Percentiles rank a stretch among this genome's conserved stretches.
Evolutionary conservation across 2,329 filamentous ascomycete genomes (phyloP).

Genomic region (Colletotrichum coccodes): DNA sequence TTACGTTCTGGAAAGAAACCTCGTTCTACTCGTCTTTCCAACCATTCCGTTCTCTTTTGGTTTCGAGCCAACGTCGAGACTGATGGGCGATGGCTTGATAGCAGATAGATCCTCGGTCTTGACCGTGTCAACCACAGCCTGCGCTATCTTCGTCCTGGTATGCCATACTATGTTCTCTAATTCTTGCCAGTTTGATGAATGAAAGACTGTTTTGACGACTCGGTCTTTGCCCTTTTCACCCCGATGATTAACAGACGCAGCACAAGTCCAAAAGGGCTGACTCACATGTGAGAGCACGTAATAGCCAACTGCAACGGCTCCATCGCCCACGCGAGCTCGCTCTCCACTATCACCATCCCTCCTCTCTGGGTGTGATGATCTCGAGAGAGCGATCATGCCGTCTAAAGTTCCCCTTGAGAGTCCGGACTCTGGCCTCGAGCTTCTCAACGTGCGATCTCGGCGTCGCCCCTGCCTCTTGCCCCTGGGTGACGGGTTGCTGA

Average conservation of each 20-base stretch:
- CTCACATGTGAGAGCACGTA: not conserved
- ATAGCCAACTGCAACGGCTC: not conserved
- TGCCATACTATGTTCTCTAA: not conserved
- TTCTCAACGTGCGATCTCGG: not conserved
- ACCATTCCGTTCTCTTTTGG: too few relatives aligned
- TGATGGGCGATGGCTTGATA: too few relatives aligned
- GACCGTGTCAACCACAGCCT: not conserved
- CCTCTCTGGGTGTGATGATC: not conserved
- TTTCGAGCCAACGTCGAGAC: too few relatives aligned
- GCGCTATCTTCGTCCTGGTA: constrained; percentile 6
- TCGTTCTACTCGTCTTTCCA: too few relatives aligned
- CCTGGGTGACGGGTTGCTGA: not conserved
- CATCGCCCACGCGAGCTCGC: constrained; percentile 1
- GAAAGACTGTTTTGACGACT: not conserved
- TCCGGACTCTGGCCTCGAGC: not conserved
- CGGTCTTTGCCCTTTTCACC: not conserved
- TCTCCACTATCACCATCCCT: not conserved
- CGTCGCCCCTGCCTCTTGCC: not conserved
- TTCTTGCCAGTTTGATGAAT: not conserved
- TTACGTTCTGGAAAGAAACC: too few relatives aligned
- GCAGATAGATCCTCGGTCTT: not conserved
- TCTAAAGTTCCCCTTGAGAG: not conserved
- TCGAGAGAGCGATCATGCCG: not conserved
- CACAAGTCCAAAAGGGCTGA: not conserved
- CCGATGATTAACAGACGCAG: not conserved